These are phyloP conservation scores for Wolfiporia cocos DNA, from an alignment of 1,284 basidiomycete genomes.

Conservation along the genomic window DNA sequence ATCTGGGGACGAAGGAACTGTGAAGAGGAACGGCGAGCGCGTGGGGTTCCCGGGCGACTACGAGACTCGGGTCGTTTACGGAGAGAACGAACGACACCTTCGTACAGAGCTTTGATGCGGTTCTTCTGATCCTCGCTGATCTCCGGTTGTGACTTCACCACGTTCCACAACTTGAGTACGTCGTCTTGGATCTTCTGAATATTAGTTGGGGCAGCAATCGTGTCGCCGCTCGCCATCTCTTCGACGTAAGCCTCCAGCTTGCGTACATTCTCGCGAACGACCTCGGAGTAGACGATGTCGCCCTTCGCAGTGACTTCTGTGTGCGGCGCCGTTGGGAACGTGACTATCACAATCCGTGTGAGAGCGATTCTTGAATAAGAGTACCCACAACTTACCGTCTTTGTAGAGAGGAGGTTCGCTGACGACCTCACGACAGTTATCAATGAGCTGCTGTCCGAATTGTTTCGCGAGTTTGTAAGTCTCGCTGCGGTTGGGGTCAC, in stretches of 20 bases:
- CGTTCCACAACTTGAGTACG: conserved; percentile 93
- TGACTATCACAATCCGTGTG: conserved; percentile 58
- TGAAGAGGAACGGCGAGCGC: conserved; percentile 83
- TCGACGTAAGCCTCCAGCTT: conserved; percentile 98
- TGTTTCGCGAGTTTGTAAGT: conserved; percentile 94
- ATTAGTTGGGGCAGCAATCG: conserved; percentile 77
- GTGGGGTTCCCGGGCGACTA: conserved; percentile 45
- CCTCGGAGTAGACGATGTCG: conserved; percentile 92
- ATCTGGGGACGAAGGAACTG: conserved; percentile 92
- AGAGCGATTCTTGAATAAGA: conserved; percentile 5
- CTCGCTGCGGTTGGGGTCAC: conserved; percentile 80
- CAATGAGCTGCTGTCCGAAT: conserved; percentile 93
- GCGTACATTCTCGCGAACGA: conserved; percentile 91
- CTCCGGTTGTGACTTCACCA: conserved; percentile 94
- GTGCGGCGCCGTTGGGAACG: conserved; percentile 95
- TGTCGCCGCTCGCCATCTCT: conserved; percentile 96
- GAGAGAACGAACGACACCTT: conserved; percentile 86
- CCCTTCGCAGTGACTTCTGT: conserved; percentile 93
- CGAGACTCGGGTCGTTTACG: conserved; percentile 58
- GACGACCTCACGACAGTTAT: conserved; percentile 87
- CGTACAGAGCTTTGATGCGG: conserved; percentile 94
- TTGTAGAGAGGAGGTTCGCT: conserved; percentile 86
- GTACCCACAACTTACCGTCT: conserved; percentile 55
- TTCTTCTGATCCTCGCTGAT: conserved; percentile 97
- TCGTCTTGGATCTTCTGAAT: conserved; percentile 97